Evolutionary conservation across 2,329 filamentous ascomycete genomes (phyloP), one percentile per base, ranked within the genome.

Genomic region (Fusarium neocosmosporiellum): DNA sequence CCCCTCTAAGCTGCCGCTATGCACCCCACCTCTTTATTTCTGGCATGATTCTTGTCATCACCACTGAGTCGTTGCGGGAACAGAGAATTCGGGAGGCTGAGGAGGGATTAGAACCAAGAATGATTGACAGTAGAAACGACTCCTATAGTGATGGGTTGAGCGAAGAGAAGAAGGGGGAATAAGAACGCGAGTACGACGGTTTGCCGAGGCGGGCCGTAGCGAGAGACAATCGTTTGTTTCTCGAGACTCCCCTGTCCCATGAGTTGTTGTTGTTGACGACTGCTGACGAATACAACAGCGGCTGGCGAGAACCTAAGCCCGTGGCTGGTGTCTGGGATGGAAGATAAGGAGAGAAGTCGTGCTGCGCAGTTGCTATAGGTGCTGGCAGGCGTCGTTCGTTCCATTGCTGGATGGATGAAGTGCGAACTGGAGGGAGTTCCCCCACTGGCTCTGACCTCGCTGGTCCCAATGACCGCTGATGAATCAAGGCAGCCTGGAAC

Each of bases 361-460:
- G 27, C 2, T 27, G 46, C 18, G 18, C 24, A 50, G 46, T 31
- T 31, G 39, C 34, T 24, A 48, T 27, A 34, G 29, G 31, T 29
- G 43, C 31, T 50, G 24, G 33, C 33, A 53, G 24, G 9, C 13
- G 59, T 20, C 43, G 36, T 54, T 46, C 55, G 70, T 73, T 54
- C 41, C 55, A 66, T 73, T 65, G 70, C 70, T 70, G 66, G 66
- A 67, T 73, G 70, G 60, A 63, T 65, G 66, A 67, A 48, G 41
- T 61, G 58, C 57, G 33, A 65, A 67, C 63, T 63, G 57, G 57
- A 53, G 29, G 59, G 46, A 50, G 41, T n/a, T 43, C 33, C 34
- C 39, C 41, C 54, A 37, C 41, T 48, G 63, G 41, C 63, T 53
- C 41, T 43, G 46, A 50, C 27, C 41, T 65, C 41, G 43, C 31